Conservation (phyloP, 2,329 filamentous ascomycete genomes). For the Aspergillus clavatus region DNA sequence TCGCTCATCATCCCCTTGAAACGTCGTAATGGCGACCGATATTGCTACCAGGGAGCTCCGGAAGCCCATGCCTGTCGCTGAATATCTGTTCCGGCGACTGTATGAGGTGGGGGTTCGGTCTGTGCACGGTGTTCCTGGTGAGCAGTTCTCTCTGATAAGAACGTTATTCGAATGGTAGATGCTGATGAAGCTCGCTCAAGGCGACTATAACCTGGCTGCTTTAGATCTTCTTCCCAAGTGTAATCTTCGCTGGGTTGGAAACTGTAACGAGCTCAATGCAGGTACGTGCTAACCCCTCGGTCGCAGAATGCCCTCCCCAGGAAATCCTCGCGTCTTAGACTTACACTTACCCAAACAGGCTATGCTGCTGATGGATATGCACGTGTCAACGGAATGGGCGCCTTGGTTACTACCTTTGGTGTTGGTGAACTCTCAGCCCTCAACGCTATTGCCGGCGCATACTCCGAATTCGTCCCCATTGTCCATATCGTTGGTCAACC, state of each 20-base stretch:
- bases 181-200: slow-evolving; percentile 13
- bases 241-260: slow-evolving; percentile 56
- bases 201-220: slow-evolving; percentile 64
- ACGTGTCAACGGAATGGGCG: slow-evolving; percentile 64
- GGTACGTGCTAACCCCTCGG: slow-evolving; percentile 31
- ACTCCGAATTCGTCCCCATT: slow-evolving; percentile 67
- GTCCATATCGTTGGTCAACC: slow-evolving; percentile 58
- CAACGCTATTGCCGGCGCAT: slow-evolving; percentile 70
- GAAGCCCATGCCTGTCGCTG: slow-evolving; percentile 42
- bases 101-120: slow-evolving; percentile 46
- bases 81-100: slow-evolving; percentile 49
- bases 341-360: slow-evolving; percentile 37
- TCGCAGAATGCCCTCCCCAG: neutral
- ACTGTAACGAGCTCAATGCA: slow-evolving; percentile 58
- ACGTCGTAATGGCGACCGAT: slow-evolving; percentile 33
- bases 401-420: slow-evolving; percentile 70
- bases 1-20: neutral
- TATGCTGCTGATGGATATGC: slow-evolving; percentile 80
- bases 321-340: neutral
- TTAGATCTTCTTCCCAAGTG: slow-evolving; percentile 54
- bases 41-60: slow-evolving; percentile 43
- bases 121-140: slow-evolving; percentile 50
- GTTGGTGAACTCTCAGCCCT: slow-evolving; percentile 64
- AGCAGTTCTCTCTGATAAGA: slow-evolving; percentile 31
- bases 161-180: neutral